A percentile compares a stretch with the other conserved stretches of the same genome.
phyloP scores from a whole-genome alignment of 75 land plant species.

The Picea glauca region DNA sequence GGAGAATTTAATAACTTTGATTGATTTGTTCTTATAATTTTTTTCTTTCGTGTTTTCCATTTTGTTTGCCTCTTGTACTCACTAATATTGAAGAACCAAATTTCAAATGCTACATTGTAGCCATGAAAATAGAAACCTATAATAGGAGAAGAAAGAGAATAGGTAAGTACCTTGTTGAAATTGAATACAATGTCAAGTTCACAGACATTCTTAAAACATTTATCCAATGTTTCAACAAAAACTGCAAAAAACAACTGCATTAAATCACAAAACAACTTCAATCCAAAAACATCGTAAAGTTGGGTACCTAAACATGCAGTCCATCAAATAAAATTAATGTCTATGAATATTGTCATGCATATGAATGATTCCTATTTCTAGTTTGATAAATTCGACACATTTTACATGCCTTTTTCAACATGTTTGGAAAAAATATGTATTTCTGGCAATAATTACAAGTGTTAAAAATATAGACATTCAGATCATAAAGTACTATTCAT shows the following conservation, averaged over 20 bases:
- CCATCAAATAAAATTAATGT: too few relatives aligned
- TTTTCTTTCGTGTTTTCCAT: too few relatives aligned
- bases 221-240: conserved; percentile 95
- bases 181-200: conserved; percentile 97
- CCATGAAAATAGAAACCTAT: not conserved
- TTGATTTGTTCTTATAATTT: too few relatives aligned
- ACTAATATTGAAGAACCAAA: not conserved
- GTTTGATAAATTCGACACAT: not conserved
- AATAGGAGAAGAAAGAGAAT: conserved; percentile 1
- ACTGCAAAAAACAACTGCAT: conserved; percentile 39
- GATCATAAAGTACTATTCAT: too few relatives aligned
- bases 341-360: not conserved
- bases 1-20: not conserved
- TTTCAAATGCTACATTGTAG: not conserved
- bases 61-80: too few relatives aligned
- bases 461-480: too few relatives aligned
- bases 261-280: not conserved
- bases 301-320: too few relatives aligned
- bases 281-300: not conserved
- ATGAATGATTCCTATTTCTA: not conserved
- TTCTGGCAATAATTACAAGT: too few relatives aligned
- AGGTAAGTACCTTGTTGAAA: conserved; percentile 71
- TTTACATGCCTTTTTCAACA: too few relatives aligned
- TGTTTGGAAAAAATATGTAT: too few relatives aligned
- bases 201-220: conserved; percentile 96